Conservation (phyloP, 495 filamentous ascomycete species). For the Penicillium diatomitis region DNA sequence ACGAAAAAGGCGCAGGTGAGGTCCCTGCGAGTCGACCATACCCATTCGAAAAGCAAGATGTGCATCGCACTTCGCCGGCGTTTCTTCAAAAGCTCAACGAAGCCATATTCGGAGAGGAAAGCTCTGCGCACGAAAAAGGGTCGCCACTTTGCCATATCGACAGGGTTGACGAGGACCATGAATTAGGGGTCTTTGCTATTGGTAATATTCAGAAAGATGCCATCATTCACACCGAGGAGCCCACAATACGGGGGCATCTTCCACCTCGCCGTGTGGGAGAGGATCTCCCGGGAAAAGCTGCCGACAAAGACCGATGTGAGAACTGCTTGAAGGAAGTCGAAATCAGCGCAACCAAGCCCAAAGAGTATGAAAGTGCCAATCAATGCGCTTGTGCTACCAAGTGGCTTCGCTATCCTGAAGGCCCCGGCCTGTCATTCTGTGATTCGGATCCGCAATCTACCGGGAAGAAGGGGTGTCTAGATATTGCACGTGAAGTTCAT, state of each 20-base stretch:
- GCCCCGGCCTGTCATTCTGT: conserved; percentile 7
- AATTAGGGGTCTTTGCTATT: conserved; percentile 16
- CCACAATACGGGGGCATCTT: conserved; percentile 22
- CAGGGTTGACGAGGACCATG: background rate
- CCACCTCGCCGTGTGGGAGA: background rate
- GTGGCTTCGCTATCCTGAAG: background rate
- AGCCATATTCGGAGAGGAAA: conserved; percentile 5
- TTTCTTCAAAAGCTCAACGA: conserved; percentile 9
- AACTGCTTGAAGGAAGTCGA: conserved; percentile 11
- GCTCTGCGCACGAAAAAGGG: background rate
- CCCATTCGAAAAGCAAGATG: conserved; percentile 18
- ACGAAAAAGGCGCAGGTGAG: conserved; percentile 13
- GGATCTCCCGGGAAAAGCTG: background rate
- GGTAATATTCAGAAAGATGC: conserved; percentile 9
- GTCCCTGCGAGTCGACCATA: conserved; percentile 10
- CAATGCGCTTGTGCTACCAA: conserved; percentile 1
- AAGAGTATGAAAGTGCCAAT: background rate
- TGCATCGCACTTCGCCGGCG: conserved; percentile 1
- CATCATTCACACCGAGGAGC: conserved; percentile 20
- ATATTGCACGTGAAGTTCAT: conserved; percentile 16
- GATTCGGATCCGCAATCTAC: background rate
- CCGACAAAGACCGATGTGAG: conserved; percentile 13
- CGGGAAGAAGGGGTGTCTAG: conserved; percentile 7
- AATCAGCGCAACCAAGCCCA: background rate
- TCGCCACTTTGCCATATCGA: background rate